Evolutionary conservation across 1,284 basidiomycete genomes (phyloP), one percentile per base, ranked within the genome.

Genomic region (Singerocomus inundabilis): DNA sequence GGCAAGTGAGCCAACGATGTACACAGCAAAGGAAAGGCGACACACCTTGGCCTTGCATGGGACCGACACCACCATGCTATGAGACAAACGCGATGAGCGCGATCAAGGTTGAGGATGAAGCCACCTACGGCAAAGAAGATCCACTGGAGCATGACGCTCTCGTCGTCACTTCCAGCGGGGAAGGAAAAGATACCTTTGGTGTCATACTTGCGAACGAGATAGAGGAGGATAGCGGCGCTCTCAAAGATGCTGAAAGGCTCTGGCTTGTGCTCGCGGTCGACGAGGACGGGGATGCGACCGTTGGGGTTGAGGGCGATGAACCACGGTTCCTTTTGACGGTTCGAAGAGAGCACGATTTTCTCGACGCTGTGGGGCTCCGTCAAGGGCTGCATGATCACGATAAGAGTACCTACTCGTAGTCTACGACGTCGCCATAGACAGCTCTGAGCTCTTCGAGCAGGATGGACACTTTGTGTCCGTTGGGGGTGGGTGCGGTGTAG

Each of bases 371-470:
- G 57, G 9, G 9, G 32, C n/a, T 48, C 33, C 46, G 18, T 57
- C 44, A 39, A 36, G 34, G 15, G 30, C 5, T 10, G 21, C 11
- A n/a, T 5, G 32, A 30, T 9, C 13, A 6, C 21, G n/a, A 21
- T 0, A 13, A 13, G 1, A 11, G 33, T 1, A 55, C 76, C 56
- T 50, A 82, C 73, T 85, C 80, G 66, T 88, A 90, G 5, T 79
- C 71, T 38, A 89, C 63, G 44, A 34, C 38, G 30, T 32, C 33
- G 30, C 67, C 72, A 59, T 89, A 84, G 26, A 74, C 70, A 13
- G 73, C 75, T 58, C 80, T 84, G 55, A 91, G 75, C 62, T 90
- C 88, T 61, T 89, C 88, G 35, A 89, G 78, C 38, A 80, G 67
- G 58, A 84, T 71, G 10, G 80, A 76, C n/a, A 71, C 74, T 61